A percentile compares a stretch with the other conserved stretches of the same genome.
Evolutionary conservation across 2,329 filamentous ascomycete genomes (phyloP).

Genomic region (Talaromyces amestolkiae): DNA sequence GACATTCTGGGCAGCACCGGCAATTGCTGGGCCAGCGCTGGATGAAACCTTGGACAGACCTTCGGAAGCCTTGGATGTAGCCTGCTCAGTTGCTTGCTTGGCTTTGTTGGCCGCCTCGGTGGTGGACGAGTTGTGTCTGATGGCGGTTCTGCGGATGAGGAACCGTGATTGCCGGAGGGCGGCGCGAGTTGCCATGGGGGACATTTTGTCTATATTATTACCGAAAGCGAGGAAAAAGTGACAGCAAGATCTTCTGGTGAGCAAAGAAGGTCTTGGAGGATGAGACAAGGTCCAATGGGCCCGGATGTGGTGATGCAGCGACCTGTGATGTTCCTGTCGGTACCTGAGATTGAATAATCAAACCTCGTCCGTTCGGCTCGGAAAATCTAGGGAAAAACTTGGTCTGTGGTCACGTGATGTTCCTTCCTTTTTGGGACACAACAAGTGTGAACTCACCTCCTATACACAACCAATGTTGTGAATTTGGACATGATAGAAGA

Average conservation of each 20-base stretch:
- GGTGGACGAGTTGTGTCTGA: conserved; percentile 49
- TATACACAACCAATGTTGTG: background rate
- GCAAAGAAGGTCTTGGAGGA: conserved; percentile 28
- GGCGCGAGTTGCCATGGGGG: conserved; percentile 44
- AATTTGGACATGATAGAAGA: background rate
- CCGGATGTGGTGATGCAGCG: conserved; percentile 28
- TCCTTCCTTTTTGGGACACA: background rate
- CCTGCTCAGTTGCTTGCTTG: conserved; percentile 43
- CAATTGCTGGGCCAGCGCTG: conserved; percentile 74
- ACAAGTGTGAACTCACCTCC: background rate
- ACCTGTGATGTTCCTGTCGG: conserved; percentile 31
- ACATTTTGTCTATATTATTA: conserved; percentile 36
- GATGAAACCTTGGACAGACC: conserved; percentile 78
- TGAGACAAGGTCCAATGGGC: conserved; percentile 42
- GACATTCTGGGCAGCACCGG: conserved; percentile 67
- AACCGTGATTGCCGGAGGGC: conserved; percentile 48
- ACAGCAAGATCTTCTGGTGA: conserved; percentile 28
- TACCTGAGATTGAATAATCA: conserved; percentile 31
- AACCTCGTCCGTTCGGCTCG: conserved; percentile 36
- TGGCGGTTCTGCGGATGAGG: conserved; percentile 45
- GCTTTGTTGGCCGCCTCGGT: conserved; percentile 47
- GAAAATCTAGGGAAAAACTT: conserved; percentile 41
- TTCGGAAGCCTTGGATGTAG: conserved; percentile 67
- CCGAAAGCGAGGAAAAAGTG: conserved; percentile 27
- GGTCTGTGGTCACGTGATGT: conserved; percentile 17